Base-by-base conservation (phyloP, 306 rosid genomes). In the Mimosa pudica region DNA sequence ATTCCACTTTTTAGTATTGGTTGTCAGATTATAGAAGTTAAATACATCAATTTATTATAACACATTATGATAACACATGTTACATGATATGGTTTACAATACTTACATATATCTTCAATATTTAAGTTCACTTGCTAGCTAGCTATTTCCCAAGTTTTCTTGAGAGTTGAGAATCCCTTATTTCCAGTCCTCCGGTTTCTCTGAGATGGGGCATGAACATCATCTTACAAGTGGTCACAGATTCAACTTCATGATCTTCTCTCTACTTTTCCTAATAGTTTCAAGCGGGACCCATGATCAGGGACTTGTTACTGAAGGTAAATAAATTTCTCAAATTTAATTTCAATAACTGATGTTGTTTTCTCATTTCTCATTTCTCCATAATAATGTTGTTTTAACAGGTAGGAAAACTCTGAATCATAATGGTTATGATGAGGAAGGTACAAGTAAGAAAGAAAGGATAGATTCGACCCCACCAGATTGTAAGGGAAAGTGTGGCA, bases 401-500 rank as follows among this genome's bases (percentile, higher is more conserved):
- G 94, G 92, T 32, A 89, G 93, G 85, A 77, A 74, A 51, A 80
- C 82, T 82, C 84, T 77, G 18, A 82, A 74, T 70, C 84, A 72
- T 51, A 72, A 83, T 71, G 82, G 17, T 55, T 62, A 65, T 73
- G 79, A 63, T 72, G 80, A 77, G 70, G 92, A 81, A 1, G 86
- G 89, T 63, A 77, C 76, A 54, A 63, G 86, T 0, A 6, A 87
- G 17, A 89, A 92, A 66, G 93, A 88, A 17, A 83, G 78, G 82
- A 87, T 92, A 74, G 97, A 97, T 1, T 95, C 97, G 46, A 95
- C 89, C 84, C 97, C 98, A 51, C 98, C 98, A 52, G 89, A 81
- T 81, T 94, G 98, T 71, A 94, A 89, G 71, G 85, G 97, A 81
- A 91, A 90, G 78, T 94, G 98, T 45, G 82, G 82, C 42, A 77